Percentiles rank a stretch among this genome's conserved stretches.
These are phyloP conservation scores for Xylaria arbuscula DNA, from an alignment of 2,329 filamentous ascomycete genomes.

Conservation along the genomic window DNA sequence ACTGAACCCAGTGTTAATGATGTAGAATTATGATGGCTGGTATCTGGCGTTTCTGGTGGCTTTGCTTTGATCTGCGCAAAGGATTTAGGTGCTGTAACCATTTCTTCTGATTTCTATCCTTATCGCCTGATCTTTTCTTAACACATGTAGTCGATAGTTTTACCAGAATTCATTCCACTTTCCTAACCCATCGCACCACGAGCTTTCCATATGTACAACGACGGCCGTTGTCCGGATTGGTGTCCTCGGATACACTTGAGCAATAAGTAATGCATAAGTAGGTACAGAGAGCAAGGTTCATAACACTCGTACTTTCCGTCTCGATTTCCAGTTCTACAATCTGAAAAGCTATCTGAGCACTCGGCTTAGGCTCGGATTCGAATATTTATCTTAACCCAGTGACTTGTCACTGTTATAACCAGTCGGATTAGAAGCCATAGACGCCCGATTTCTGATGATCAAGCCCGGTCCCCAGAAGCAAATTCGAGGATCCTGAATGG, in stretches of 20 bases:
- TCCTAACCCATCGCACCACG: not conserved
- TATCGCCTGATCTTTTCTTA: not conserved
- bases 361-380: not conserved
- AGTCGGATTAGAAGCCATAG: not conserved
- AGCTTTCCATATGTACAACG: not conserved
- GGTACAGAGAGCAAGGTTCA: not conserved
- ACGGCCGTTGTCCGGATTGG: not conserved
- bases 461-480: not conserved
- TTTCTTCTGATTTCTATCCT: not conserved
- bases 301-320: not conserved
- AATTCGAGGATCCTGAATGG: not conserved
- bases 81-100: slow-evolving; percentile 6
- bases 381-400: not conserved
- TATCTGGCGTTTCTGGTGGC: slow-evolving; percentile 11
- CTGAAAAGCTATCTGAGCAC: not conserved
- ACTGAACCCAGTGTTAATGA: slow-evolving; percentile 10
- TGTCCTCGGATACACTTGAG: not conserved
- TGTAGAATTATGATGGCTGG: slow-evolving; percentile 6
- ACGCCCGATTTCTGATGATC: not conserved
- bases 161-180: not conserved
- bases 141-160: not conserved
- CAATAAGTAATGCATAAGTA: not conserved
- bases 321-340: not conserved
- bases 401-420: not conserved
- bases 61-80: not conserved